phyloP scores from a whole-genome alignment of 2,329 filamentous ascomycete genomes.

The Nannizziopsis barbatae region DNA sequence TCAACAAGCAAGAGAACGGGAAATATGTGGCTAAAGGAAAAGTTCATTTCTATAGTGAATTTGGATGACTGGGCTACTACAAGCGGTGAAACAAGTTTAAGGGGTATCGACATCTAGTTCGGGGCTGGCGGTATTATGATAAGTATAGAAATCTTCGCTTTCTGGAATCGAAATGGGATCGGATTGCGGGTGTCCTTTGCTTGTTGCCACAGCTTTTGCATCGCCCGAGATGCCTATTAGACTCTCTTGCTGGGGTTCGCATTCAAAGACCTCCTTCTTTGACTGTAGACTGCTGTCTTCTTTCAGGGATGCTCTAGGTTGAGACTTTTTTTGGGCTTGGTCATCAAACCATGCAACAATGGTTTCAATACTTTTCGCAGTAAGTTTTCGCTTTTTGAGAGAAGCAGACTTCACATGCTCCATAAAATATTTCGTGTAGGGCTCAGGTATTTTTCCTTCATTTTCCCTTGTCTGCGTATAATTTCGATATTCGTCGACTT shows the following conservation, averaged over 20 bases:
- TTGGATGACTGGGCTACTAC: no score
- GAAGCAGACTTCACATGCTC: constrained; percentile 23
- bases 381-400: constrained; percentile 31
- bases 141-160: constrained; percentile 13
- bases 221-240: not conserved
- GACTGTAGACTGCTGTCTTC: not conserved
- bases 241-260: not conserved
- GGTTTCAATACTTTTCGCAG: constrained; percentile 22
- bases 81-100: not conserved
- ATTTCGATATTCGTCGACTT: constrained; percentile 28
- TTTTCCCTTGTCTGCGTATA: constrained; percentile 24
- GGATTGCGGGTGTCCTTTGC: not conserved
- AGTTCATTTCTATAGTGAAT: not conserved
- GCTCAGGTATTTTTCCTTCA: constrained; percentile 20
- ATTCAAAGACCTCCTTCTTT: not conserved
- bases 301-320: not conserved
- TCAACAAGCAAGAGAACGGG: no score
- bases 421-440: constrained; percentile 33
- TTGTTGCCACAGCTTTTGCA: no score
- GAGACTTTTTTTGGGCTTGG: not conserved
- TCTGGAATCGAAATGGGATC: constrained; percentile 10
- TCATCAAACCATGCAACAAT: constrained; percentile 15
- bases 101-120: constrained; percentile 25
- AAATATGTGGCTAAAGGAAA: not conserved
- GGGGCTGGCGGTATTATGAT: constrained; percentile 29